These are phyloP conservation scores for Scheffersomyces insectosa DNA, from an alignment of 1,139 yeast species.

Conservation along the genomic window DNA sequence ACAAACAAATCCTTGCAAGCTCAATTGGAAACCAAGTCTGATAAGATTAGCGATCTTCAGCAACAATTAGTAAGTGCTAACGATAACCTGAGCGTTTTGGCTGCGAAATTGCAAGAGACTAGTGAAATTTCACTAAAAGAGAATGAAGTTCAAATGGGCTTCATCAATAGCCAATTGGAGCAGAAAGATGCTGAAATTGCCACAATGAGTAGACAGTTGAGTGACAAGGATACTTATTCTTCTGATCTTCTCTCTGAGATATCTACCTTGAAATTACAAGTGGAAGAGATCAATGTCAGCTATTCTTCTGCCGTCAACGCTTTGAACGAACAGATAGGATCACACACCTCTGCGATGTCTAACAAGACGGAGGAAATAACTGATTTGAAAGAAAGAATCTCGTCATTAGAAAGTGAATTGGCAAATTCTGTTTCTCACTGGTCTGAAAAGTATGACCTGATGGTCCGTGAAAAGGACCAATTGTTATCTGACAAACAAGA, in stretches of 20 bases:
- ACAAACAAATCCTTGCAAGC: too few species aligned
- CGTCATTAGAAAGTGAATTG: slow-evolving; percentile 2
- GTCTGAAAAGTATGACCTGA: slow-evolving; percentile 8
- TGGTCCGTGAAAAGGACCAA: slow-evolving; percentile 7
- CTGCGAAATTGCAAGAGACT: neutral
- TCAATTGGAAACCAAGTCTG: too few species aligned
- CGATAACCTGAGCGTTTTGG: too few species aligned
- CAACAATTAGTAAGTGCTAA: too few species aligned
- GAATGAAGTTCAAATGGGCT: neutral
- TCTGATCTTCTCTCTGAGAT: neutral
- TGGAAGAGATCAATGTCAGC: neutral
- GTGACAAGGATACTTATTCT: neutral
- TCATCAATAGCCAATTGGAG: neutral
- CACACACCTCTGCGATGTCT: slow-evolving; percentile 6
- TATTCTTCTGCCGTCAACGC: neutral
- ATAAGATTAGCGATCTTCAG: too few species aligned
- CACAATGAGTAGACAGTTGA: neutral
- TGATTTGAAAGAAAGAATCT: neutral
- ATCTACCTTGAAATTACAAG: neutral
- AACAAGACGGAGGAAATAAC: slow-evolving; percentile 6
- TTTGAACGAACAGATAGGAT: neutral
- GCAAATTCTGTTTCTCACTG: slow-evolving; percentile 8
- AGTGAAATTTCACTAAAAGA: neutral
- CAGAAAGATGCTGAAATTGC: neutral
- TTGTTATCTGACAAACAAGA: slow-evolving; percentile 7